A percentile compares a stretch with the other conserved stretches of the same genome.
These are phyloP conservation scores for Spergularia azorica DNA, from an alignment of 179 eudicot genomes.

Conservation along the genomic window DNA sequence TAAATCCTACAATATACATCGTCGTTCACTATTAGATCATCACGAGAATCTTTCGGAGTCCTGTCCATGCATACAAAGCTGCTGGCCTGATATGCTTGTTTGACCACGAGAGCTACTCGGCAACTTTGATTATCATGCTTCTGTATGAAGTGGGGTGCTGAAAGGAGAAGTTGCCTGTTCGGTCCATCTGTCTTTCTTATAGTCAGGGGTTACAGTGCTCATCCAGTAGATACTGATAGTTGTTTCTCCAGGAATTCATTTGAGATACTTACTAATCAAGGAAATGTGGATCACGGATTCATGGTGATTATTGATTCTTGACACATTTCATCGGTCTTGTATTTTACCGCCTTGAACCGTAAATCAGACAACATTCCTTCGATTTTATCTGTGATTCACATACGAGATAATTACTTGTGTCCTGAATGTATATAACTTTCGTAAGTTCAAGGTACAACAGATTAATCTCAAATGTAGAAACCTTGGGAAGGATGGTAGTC, in stretches of 20 bases:
- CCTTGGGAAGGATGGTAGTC: too few relatives aligned
- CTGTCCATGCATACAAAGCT: neutral
- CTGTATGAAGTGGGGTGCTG: neutral
- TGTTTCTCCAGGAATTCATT: neutral
- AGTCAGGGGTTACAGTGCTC: too few relatives aligned
- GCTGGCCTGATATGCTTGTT: neutral
- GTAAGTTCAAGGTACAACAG: too few relatives aligned
- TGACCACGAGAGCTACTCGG: neutral
- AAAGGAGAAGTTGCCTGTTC: too few relatives aligned
- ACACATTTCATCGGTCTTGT: neutral
- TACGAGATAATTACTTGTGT: too few relatives aligned
- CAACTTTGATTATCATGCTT: neutral
- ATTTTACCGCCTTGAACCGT: neutral
- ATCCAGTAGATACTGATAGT: neutral
- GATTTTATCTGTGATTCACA: too few relatives aligned
- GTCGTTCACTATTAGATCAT: neutral
- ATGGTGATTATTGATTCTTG: neutral
- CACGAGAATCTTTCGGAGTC: neutral
- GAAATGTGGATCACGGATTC: neutral
- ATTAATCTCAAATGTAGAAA: too few relatives aligned
- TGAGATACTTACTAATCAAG: neutral
- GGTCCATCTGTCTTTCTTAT: neutral
- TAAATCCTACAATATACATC: constrained; percentile 5
- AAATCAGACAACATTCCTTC: too few relatives aligned
- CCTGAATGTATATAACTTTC: too few relatives aligned